A percentile compares a stretch with the other conserved stretches of the same genome.
phyloP scores from a whole-genome alignment of 2,329 filamentous ascomycete species.

The Colletotrichum destructivum region DNA sequence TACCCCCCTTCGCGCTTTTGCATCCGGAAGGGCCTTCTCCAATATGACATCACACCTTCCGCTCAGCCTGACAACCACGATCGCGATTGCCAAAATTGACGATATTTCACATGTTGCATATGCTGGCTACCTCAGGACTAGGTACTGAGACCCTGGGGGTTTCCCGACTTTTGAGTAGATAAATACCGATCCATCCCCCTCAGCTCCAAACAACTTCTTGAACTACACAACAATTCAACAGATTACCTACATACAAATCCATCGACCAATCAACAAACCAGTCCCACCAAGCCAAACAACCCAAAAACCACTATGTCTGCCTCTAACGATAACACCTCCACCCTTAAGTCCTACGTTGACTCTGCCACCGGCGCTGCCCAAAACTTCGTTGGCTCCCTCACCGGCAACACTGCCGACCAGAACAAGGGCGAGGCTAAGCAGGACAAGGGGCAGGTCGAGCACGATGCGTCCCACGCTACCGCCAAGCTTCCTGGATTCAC shows the following conservation, averaged over 20 bases:
- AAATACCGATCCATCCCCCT: slow-evolving; percentile 28
- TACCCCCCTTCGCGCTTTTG: slow-evolving; percentile 4
- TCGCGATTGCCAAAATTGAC: slow-evolving; percentile 32
- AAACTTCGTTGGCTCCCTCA: slow-evolving; percentile 79
- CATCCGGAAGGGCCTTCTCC: slow-evolving; percentile 21
- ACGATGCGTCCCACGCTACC: slow-evolving; percentile 82
- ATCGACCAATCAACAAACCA: not conserved
- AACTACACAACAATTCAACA: not conserved
- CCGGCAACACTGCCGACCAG: slow-evolving; percentile 80
- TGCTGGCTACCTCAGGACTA: slow-evolving; percentile 16
- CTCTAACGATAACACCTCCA: slow-evolving; percentile 69
- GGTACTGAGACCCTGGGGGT: not conserved
- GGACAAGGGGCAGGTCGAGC: slow-evolving; percentile 75
- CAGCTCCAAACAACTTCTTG: accelerated
- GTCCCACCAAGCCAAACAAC: slow-evolving; percentile 1
- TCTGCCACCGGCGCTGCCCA: slow-evolving; percentile 81
- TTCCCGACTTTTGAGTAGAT: not conserved
- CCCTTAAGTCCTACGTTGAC: slow-evolving; percentile 84
- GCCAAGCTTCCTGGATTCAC: slow-evolving; percentile 81
- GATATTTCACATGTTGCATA: slow-evolving; percentile 35
- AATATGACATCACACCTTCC: slow-evolving; percentile 40
- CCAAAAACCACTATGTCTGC: slow-evolving; percentile 39
- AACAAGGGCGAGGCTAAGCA: slow-evolving; percentile 76
- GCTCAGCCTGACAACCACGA: slow-evolving; percentile 20
- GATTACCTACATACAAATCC: not conserved